These are phyloP conservation scores for Ampelomyces quisqualis DNA, from an alignment of 2,329 filamentous ascomycete genomes.

Conservation along the genomic window DNA sequence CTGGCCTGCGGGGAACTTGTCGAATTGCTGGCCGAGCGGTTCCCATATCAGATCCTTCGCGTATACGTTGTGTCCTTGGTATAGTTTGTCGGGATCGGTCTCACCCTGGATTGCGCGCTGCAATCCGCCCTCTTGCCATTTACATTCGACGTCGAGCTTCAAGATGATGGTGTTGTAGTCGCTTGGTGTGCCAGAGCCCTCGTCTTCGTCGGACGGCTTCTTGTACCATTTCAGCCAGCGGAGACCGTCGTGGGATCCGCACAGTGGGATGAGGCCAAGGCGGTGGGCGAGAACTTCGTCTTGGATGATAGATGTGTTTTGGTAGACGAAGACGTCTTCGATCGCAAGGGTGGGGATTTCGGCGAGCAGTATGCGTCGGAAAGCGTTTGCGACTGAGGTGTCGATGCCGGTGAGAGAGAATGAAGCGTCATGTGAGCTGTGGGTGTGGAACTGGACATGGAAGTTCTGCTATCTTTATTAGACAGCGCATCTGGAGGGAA, in stretches of 20 bases:
- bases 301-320: slow-evolving; percentile 97
- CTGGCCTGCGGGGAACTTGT: slow-evolving; percentile 51
- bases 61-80: slow-evolving; percentile 72
- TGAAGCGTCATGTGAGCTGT: slow-evolving; percentile 71
- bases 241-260: slow-evolving; percentile 74
- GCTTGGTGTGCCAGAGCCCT: slow-evolving; percentile 48
- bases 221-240: slow-evolving; percentile 80
- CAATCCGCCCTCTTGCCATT: slow-evolving; percentile 65
- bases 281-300: slow-evolving; percentile 93
- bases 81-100: slow-evolving; percentile 79
- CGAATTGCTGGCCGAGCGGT: slow-evolving; percentile 63
- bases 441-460: slow-evolving; percentile 79
- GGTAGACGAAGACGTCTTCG: slow-evolving; percentile 87
- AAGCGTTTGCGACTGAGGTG: slow-evolving; percentile 91
- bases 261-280: slow-evolving; percentile 86
- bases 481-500: not conserved
- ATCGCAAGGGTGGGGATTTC: slow-evolving; percentile 95
- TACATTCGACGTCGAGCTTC: slow-evolving; percentile 75
- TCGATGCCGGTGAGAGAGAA: slow-evolving; percentile 94
- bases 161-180: slow-evolving; percentile 90
- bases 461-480: no score
- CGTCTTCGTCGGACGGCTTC: slow-evolving; percentile 60
- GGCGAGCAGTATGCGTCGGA: slow-evolving; percentile 91
- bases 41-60: slow-evolving; percentile 65
- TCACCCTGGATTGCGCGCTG: slow-evolving; percentile 64